Evolutionary conservation across 495 filamentous ascomycete genomes (phyloP).

Genomic region (Lasiosphaeria ovina): DNA sequence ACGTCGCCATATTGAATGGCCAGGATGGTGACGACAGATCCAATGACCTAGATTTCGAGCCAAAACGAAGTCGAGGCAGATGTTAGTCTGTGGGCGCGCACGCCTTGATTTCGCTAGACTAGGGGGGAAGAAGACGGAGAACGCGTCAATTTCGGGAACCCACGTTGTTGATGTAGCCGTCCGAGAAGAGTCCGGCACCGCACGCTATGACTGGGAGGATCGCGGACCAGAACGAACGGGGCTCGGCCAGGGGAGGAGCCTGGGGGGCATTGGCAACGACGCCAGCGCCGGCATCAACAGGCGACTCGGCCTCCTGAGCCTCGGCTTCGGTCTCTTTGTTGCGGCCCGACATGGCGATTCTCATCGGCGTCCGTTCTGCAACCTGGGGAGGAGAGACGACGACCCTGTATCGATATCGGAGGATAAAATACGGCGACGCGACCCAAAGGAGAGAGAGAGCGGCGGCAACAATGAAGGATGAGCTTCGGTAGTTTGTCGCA

Average conservation of each 20-base stretch:
- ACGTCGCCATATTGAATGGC: slow-evolving; percentile 56
- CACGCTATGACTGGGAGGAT: slow-evolving; percentile 66
- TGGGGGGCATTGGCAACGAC: not conserved
- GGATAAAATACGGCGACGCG: no score
- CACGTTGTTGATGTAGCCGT: slow-evolving; percentile 84
- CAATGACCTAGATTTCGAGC: slow-evolving; percentile 63
- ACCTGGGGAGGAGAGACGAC: not conserved
- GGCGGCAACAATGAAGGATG: no score
- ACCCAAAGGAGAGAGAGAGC: no score
- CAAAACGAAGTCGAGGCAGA: not conserved
- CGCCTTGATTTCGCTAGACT: not conserved
- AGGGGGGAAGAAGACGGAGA: not conserved
- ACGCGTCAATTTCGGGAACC: not conserved
- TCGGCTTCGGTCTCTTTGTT: slow-evolving; percentile 12
- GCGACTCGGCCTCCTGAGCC: not conserved
- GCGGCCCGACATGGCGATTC: slow-evolving; percentile 12
- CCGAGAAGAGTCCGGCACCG: slow-evolving; percentile 84
- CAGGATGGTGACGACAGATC: slow-evolving; percentile 73
- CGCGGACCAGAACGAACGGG: slow-evolving; percentile 19
- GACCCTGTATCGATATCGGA: no score
- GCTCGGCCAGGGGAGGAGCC: slow-evolving; percentile 1
- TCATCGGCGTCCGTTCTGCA: not conserved
- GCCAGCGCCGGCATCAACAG: not conserved
- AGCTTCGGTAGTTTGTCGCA: no score
- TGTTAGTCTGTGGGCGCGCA: not conserved